Percentiles rank a stretch among this genome's conserved stretches.
These are phyloP conservation scores for Diaporthe sp. DNA, from an alignment of 2,329 filamentous ascomycete genomes.

Conservation along the genomic window DNA sequence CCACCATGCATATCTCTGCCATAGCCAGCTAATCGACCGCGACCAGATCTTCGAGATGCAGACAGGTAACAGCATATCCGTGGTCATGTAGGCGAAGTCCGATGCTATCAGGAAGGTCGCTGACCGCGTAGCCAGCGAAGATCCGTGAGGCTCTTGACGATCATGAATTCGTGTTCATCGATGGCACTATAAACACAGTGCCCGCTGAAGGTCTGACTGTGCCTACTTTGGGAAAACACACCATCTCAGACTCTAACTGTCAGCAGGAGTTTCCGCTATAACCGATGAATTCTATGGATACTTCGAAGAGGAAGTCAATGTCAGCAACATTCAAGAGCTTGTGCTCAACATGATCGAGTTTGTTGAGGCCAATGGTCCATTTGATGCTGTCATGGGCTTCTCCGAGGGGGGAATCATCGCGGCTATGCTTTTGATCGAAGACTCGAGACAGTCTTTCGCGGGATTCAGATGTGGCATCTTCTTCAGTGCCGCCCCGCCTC, in stretches of 20 bases:
- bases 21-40: not conserved
- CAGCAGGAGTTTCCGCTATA: conserved; percentile 2
- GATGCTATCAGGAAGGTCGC: not conserved
- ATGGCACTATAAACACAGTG: conserved; percentile 15
- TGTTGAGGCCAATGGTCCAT: conserved; percentile 46
- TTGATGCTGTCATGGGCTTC: conserved; percentile 51
- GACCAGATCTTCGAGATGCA: conserved; percentile 24
- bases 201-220: conserved; percentile 24
- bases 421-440: conserved; percentile 50
- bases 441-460: conserved; percentile 47
- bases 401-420: conserved; percentile 50
- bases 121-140: conserved; percentile 22
- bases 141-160: conserved; percentile 25
- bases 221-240: not conserved
- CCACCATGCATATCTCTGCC: not conserved
- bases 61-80: not conserved
- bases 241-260: not conserved
- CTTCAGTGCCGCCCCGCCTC: conserved; percentile 49
- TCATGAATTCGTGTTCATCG: conserved; percentile 28
- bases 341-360: not conserved
- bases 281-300: conserved; percentile 9
- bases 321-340: not conserved
- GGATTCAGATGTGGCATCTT: conserved; percentile 50
- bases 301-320: not conserved
- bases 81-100: conserved; percentile 8